A percentile compares a stretch with the other conserved stretches of the same genome.
Evolutionary conservation across 495 filamentous ascomycete genomes (phyloP).

Genomic region (Penicillium mononematosum): DNA sequence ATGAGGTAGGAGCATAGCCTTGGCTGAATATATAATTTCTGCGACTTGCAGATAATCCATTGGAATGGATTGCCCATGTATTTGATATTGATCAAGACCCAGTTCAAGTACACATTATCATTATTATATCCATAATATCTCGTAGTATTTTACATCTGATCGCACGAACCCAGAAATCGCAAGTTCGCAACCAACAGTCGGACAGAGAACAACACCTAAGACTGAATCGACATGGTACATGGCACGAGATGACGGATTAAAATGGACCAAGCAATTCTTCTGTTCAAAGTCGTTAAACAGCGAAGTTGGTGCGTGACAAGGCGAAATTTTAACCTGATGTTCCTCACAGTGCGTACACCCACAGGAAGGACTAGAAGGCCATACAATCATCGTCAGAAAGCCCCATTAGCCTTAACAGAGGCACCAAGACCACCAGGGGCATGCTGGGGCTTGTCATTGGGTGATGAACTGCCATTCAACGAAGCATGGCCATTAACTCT

Average conservation of each 20-base stretch:
- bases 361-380: not conserved
- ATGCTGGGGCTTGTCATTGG: not conserved
- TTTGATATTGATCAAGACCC: not conserved
- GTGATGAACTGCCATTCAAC: not conserved
- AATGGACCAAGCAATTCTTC: not conserved
- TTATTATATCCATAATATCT: conserved; percentile 4
- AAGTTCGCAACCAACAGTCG: not conserved
- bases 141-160: not conserved
- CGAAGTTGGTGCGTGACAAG: not conserved
- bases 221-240: not conserved
- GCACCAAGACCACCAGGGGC: not conserved
- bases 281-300: not conserved
- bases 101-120: not conserved
- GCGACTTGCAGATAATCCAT: not conserved
- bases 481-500: not conserved
- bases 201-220: not conserved
- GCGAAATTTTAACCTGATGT: not conserved
- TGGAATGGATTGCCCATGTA: not conserved
- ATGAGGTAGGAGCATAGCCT: not conserved
- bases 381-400: not conserved
- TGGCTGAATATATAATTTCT: not conserved
- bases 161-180: not conserved
- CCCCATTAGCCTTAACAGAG: not conserved
- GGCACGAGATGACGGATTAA: not conserved
- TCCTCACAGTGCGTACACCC: not conserved